Percentiles rank a stretch among this genome's conserved stretches.
Evolutionary conservation across 306 rosid species (phyloP).

Genomic region (Sphenostylis stenocarpa): DNA sequence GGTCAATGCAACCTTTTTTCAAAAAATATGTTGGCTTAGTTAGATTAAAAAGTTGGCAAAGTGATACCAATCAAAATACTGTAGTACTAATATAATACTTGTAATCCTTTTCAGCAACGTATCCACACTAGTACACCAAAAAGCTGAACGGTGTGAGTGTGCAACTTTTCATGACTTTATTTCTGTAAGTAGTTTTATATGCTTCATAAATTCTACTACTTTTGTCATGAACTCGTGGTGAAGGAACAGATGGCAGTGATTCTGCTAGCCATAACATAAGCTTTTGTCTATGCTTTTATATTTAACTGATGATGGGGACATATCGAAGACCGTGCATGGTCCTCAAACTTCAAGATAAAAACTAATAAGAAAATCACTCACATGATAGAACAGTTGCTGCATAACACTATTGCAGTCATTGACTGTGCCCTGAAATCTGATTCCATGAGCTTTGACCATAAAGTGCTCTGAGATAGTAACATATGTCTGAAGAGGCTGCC

Average conservation of each 20-base stretch:
- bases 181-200: neutral
- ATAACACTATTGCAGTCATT: constrained; percentile 64
- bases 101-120: neutral
- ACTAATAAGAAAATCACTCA: constrained; percentile 29
- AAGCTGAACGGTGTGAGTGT: neutral
- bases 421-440: constrained; percentile 71
- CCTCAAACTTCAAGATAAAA: constrained; percentile 14
- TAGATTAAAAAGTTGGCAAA: neutral
- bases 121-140: neutral
- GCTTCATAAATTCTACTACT: neutral
- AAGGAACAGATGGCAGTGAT: neutral
- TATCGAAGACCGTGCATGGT: constrained; percentile 10
- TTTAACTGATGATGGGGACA: constrained; percentile 1
- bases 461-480: constrained; percentile 82
- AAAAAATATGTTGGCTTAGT: neutral
- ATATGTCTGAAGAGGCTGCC: constrained; percentile 87
- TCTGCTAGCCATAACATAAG: constrained; percentile 4
- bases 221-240: neutral
- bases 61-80: neutral
- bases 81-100: neutral
- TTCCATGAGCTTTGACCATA: constrained; percentile 71
- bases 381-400: constrained; percentile 63
- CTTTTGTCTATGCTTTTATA: neutral
- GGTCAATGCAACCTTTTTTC: neutral
- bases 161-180: neutral